Evolutionary conservation across 106 monocot genomes (phyloP).

Genomic region (Allium fistulosum): DNA sequence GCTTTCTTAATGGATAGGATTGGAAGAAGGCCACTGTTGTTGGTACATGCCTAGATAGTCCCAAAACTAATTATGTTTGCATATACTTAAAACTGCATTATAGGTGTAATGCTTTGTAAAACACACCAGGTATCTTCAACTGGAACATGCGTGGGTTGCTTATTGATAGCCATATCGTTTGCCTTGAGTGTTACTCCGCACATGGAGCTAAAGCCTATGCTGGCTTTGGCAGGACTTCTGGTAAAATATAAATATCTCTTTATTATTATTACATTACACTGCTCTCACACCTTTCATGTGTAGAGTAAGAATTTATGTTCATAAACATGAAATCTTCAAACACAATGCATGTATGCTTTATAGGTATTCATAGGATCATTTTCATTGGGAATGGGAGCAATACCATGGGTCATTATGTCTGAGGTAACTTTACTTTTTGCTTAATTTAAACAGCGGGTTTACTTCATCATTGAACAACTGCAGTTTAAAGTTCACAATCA

Average conservation of each 20-base stretch:
- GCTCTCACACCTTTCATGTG: not conserved
- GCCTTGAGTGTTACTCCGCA: constrained; percentile 13
- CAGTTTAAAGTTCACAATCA: not conserved
- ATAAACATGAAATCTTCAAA: no score
- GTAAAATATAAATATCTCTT: constrained; percentile 4
- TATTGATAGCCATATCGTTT: constrained; percentile 33
- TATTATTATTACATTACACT: not conserved
- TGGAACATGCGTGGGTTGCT: constrained; percentile 40
- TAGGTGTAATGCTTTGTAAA: not conserved
- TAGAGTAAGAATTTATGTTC: not conserved
- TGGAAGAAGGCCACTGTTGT: constrained; percentile 42
- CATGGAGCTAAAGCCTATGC: constrained; percentile 6
- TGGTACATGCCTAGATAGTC: constrained; percentile 11
- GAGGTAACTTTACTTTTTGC: constrained; percentile 23
- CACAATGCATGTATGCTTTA: no score
- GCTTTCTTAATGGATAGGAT: constrained; percentile 35
- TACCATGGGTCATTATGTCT: constrained; percentile 64
- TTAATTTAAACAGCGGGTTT: no score
- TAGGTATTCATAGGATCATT: constrained; percentile 46
- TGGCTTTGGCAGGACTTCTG: constrained; percentile 38
- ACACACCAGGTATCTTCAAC: constrained; percentile 31
- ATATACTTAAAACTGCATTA: not conserved
- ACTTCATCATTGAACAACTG: not conserved
- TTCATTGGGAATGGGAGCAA: constrained; percentile 46
- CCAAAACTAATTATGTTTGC: not conserved